Evolutionary conservation across 1,284 basidiomycete species (phyloP).

Genomic region (Ceratobasidium sp.): DNA sequence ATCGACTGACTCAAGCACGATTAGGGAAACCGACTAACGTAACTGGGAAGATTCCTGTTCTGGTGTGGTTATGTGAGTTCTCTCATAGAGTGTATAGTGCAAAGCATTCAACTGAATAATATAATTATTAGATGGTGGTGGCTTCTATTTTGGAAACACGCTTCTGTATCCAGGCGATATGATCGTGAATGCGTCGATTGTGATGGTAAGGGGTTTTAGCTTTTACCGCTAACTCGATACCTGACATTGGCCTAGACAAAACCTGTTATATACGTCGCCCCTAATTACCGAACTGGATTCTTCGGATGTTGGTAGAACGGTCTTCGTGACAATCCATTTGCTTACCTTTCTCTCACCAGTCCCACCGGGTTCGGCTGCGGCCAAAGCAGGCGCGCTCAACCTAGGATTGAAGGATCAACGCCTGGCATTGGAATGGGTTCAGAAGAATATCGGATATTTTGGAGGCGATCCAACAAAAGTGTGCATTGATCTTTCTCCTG

Average conservation of each 20-base stretch:
- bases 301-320: constrained; percentile 50
- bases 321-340: no score
- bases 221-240: constrained; percentile 26
- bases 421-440: constrained; percentile 57
- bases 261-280: constrained; percentile 52
- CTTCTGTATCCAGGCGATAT: constrained; percentile 9
- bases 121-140: constrained; percentile 47
- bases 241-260: constrained; percentile 42
- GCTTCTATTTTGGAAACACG: constrained; percentile 43
- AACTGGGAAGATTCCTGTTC: constrained; percentile 48
- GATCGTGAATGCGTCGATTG: not conserved
- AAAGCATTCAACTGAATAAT: not conserved
- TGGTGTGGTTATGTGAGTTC: constrained; percentile 48
- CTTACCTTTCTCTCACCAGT: constrained; percentile 23
- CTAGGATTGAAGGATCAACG: constrained; percentile 54
- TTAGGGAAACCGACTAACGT: constrained; percentile 18
- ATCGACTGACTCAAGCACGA: constrained; percentile 39
- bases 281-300: constrained; percentile 56
- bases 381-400: constrained; percentile 48
- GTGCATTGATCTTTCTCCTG: not conserved
- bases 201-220: not conserved
- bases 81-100: not conserved
- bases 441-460: constrained; percentile 54
- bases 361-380: constrained; percentile 46
- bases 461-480: constrained; percentile 55